phyloP scores from a whole-genome alignment of 139 green algal genomes.

The Nannochloris sp. region DNA sequence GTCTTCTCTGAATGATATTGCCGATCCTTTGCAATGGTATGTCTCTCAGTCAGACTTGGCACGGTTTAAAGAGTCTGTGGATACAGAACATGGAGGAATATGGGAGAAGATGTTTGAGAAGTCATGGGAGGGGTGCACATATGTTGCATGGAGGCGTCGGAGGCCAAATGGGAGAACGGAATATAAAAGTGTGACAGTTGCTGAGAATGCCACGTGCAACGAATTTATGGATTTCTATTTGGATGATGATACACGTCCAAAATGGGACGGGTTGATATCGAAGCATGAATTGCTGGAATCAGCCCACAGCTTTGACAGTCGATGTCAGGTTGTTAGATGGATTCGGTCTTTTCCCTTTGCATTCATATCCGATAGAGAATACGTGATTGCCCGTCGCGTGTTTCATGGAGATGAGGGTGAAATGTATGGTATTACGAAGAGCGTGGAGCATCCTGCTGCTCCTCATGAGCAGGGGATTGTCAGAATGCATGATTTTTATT shows the following conservation, averaged over 20 bases:
- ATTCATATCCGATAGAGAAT: conserved; percentile 79
- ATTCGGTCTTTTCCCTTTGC: conserved; percentile 78
- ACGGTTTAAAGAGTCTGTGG: conserved; percentile 50
- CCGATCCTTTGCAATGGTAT: conserved; percentile 42
- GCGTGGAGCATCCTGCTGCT: conserved; percentile 32
- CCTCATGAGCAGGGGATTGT: conserved; percentile 18
- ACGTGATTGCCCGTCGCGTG: conserved; percentile 65
- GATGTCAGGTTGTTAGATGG: conserved; percentile 81
- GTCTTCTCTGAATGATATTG: not conserved
- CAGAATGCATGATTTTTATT: conserved; percentile 39
- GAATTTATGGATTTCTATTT: conserved; percentile 86
- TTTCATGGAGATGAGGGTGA: conserved; percentile 28
- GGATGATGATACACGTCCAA: conserved; percentile 57
- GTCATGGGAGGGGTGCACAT: conserved; percentile 45
- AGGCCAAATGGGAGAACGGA: conserved; percentile 70
- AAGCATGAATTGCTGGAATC: conserved; percentile 47
- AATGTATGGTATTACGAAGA: conserved; percentile 54
- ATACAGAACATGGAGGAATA: conserved; percentile 20
- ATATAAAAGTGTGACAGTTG: conserved; percentile 75
- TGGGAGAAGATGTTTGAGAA: conserved; percentile 67
- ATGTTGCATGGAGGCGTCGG: conserved; percentile 54
- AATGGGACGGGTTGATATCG: conserved; percentile 75
- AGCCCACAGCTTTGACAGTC: conserved; percentile 8
- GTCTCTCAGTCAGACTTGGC: conserved; percentile 51
- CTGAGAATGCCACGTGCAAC: conserved; percentile 54